Evolutionary conservation across 2,329 filamentous ascomycete genomes (phyloP), one percentile per base, ranked within the genome.

Genomic region (Didymella keratinophila): DNA sequence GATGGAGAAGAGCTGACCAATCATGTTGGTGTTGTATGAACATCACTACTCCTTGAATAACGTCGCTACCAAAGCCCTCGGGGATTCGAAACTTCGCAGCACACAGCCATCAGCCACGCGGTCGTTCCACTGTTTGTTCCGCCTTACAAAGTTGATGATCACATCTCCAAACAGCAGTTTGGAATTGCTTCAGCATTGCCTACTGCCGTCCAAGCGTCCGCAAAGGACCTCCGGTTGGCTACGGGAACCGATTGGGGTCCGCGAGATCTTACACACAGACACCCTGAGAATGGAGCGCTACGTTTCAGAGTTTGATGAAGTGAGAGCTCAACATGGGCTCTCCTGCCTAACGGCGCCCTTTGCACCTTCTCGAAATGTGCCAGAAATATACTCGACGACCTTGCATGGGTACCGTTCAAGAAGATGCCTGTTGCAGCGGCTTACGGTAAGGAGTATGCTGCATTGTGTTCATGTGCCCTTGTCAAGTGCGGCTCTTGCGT

Each of bases 281-380:
- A 52, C 47, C 45, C 52, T 50, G 56, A 51, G 37, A 52, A 52
- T 21, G 50, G 50, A 53, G 39, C 64, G 61, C 68, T 65, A 65
- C 60, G 68, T 70, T 63, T 67, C 67, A 71, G 48, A 32, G 44
- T 69, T 63, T 57, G 54, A 57, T 57, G 54, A 49, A 46, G 20
- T 45, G 48, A 46, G 28, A 32, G 42, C 43, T 58, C 50, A 49
- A 49, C 49, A 41, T 37, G 34, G 52, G 18, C 43, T 55, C 41
- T 51, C 34, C 34, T 52, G 43, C 48, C 51, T 32, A 16, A 32
- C 10, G 36, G 46, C 47, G 57, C 51, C 57, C 46, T 60, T 48
- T 55, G 53, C 57, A 37, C 53, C 56, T 64, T 62, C 57, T 67
- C 52, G 55, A 64, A 64, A 58, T 63, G 46, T 54, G 42, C 49